Base-by-base conservation (phyloP, 139 green algal genomes). In the Chlamydomonas sp. region DNA sequence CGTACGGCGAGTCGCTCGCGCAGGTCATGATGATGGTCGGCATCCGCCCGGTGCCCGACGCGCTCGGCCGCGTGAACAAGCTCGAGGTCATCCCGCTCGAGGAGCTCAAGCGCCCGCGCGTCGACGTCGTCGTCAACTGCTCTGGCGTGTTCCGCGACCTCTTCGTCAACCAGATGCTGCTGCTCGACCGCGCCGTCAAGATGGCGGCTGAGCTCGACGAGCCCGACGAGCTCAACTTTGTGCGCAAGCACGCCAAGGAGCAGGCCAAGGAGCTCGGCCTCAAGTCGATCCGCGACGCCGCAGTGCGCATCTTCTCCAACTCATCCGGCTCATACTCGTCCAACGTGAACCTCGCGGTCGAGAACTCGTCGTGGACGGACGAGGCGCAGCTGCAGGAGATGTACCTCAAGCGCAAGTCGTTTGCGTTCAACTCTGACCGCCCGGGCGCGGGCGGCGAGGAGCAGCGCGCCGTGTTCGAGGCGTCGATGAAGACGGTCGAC, bases 51-150 rank as follows among this genome's bases (percentile, higher is more conserved):
- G 89, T 96, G 71, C 78, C 95, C 26, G 94, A 99, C 72, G 89
- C 91, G 0, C 88, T 99, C 60, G 94, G 94, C 73, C 85, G 94
- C 37, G 94, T 99, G 24, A 99, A 99, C 93, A 99, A 99, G 93
- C 84, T 99, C 54, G 90, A 99, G 86, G 86, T 98, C 24, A 96
- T 99, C 39, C 84, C 94, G 0, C 81, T 99, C 62, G 93, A 98
- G 87, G 94, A 99, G 84, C 89, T 99, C 69, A 88, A 88, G 57
- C 78, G 94, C 28, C 94, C 94, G 0, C 90, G 94, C 48, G 78
- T 99, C 8, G 94, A 99, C 76, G 94, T 99, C 2, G 93, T 99
- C 34, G 94, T 99, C 59, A 99, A 99, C 88, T 99, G 94, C 90
- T 97, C 91, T 5, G 94, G 94, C 50, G 94, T 99, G 3, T 99